These are phyloP conservation scores for Talaromyces sp. DNA, from an alignment of 2,329 filamentous ascomycete species.

Conservation along the genomic window DNA sequence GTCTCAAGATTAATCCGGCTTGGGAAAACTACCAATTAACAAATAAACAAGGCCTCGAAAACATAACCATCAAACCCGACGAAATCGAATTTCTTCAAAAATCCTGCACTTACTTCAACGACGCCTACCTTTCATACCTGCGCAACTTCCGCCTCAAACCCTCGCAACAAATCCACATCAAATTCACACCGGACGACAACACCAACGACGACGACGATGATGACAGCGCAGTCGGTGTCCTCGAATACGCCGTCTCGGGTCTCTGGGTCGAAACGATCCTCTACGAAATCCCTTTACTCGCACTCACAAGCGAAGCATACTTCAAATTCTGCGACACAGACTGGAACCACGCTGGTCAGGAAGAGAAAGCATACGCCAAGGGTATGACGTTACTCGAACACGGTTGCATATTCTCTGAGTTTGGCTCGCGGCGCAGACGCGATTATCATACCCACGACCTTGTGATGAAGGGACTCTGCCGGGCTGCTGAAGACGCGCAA, in stretches of 20 bases:
- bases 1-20: slow-evolving; percentile 28
- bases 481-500: slow-evolving; percentile 70
- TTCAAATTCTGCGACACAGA: slow-evolving; percentile 95
- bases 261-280: slow-evolving; percentile 93
- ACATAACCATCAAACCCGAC: slow-evolving; percentile 73
- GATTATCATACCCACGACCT: slow-evolving; percentile 95
- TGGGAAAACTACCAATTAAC: not conserved
- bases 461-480: slow-evolving; percentile 81
- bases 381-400: slow-evolving; percentile 73
- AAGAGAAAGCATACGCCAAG: slow-evolving; percentile 80
- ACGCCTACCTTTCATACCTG: slow-evolving; percentile 77
- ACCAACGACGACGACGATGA: slow-evolving; percentile 58
- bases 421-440: slow-evolving; percentile 81
- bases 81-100: slow-evolving; percentile 76
- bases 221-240: slow-evolving; percentile 68
- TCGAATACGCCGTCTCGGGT: slow-evolving; percentile 75
- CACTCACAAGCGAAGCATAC: slow-evolving; percentile 91
- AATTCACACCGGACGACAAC: slow-evolving; percentile 60
- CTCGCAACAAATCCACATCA: slow-evolving; percentile 71
- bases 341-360: slow-evolving; percentile 84
- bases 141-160: slow-evolving; percentile 78
- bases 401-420: slow-evolving; percentile 89
- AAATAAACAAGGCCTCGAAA: slow-evolving; percentile 65
- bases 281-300: slow-evolving; percentile 93
- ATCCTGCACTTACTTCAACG: slow-evolving; percentile 76